Evolutionary conservation across 345 rosid species (phyloP).

Genomic region (Draba incana): DNA sequence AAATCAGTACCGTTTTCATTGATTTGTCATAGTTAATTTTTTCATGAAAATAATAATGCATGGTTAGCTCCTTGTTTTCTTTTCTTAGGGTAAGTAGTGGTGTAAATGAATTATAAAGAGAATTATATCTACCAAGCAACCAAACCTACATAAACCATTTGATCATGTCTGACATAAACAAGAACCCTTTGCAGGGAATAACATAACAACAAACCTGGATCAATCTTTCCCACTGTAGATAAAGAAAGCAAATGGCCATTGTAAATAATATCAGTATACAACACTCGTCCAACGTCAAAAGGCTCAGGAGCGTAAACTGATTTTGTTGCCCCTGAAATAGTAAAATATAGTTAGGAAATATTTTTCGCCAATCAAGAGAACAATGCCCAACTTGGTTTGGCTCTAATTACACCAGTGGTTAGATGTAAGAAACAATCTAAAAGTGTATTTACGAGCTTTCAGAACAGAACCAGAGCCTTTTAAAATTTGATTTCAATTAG

Average conservation of each 20-base stretch:
- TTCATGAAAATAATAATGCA: not conserved
- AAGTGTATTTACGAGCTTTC: not conserved
- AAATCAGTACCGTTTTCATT: not conserved
- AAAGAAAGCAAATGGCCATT: conserved; percentile 59
- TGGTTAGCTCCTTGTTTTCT: not conserved
- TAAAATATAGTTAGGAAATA: conserved; percentile 27
- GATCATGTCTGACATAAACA: conserved; percentile 18
- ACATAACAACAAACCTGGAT: conserved; percentile 63
- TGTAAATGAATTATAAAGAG: not conserved
- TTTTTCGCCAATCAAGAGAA: not conserved
- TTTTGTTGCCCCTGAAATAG: conserved; percentile 84
- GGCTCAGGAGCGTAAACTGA: conserved; percentile 93
- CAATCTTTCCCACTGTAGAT: conserved; percentile 72
- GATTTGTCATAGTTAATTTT: not conserved
- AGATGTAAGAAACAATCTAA: not conserved
- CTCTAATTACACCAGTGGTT: not conserved
- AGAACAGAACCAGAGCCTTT: not conserved
- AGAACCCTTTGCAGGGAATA: conserved; percentile 23
- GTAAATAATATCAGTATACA: conserved; percentile 67
- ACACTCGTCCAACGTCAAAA: conserved; percentile 72
- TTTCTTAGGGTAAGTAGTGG: not conserved
- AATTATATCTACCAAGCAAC: conserved; percentile 5
- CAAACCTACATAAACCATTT: conserved; percentile 8
- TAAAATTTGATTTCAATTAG: not conserved
- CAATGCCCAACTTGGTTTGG: not conserved